Evolutionary conservation across 2,329 filamentous ascomycete species (phyloP).

Genomic region (Acarospora socialis): DNA sequence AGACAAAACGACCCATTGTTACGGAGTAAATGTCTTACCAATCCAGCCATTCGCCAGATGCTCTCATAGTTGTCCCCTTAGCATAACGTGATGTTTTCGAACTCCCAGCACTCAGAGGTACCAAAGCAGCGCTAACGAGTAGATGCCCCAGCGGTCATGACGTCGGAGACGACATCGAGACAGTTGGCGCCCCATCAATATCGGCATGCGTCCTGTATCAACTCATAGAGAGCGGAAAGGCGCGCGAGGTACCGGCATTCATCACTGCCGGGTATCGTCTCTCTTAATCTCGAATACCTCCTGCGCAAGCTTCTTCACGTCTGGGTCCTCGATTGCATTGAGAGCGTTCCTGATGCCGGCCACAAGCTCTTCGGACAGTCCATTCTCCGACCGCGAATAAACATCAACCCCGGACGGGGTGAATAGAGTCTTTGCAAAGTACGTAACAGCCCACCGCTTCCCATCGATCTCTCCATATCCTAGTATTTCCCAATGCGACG

Average conservation of each 20-base stretch:
- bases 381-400: conserved; percentile 50
- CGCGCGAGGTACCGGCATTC: background rate
- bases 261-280: conserved; percentile 15
- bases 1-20: too few species aligned
- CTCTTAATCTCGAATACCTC: conserved; percentile 34
- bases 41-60: too few species aligned
- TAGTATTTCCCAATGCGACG: conserved; percentile 67
- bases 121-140: too few species aligned
- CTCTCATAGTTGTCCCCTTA: too few species aligned
- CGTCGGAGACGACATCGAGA: too few species aligned
- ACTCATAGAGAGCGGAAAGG: too few species aligned
- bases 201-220: too few species aligned
- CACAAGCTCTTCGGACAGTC: conserved; percentile 44
- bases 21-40: too few species aligned
- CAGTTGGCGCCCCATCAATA: too few species aligned
- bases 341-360: conserved; percentile 42
- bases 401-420: conserved; percentile 71
- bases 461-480: conserved; percentile 49
- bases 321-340: conserved; percentile 33
- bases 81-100: too few species aligned
- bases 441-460: conserved; percentile 62
- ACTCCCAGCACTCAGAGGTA: too few species aligned
- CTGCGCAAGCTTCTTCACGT: conserved; percentile 39
- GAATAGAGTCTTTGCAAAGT: conserved; percentile 71
- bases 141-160: too few species aligned